phyloP scores from a whole-genome alignment of 331 rosid species.

The Spiraea crenata region DNA sequence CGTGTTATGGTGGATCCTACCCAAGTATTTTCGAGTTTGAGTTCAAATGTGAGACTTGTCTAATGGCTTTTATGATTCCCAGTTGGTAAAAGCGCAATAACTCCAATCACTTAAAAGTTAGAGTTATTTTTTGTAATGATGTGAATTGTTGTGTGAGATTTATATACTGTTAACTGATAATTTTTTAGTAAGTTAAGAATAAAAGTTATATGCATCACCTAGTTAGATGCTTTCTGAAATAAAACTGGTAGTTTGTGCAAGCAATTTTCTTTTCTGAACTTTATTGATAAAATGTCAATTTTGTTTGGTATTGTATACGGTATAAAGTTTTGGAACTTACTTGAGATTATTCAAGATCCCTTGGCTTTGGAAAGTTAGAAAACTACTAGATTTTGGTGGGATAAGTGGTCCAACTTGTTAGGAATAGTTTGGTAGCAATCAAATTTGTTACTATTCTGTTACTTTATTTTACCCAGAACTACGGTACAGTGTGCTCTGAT shows the following conservation, averaged over 20 bases:
- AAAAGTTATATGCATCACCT: background rate
- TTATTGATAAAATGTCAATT: too few species aligned
- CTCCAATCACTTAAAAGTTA: background rate
- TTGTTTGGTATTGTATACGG: background rate
- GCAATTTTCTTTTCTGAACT: background rate
- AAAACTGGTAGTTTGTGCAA: background rate
- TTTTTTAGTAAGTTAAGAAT: background rate
- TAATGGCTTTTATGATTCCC: background rate
- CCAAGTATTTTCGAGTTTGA: background rate
- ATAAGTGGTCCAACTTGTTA: background rate
- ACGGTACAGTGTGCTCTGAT: slow-evolving; percentile 14
- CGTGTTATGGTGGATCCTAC: background rate
- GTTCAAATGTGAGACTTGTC: too few species aligned
- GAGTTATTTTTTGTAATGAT: background rate
- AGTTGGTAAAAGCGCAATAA: background rate
- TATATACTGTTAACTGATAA: background rate
- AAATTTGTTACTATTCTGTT: background rate
- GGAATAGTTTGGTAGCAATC: background rate
- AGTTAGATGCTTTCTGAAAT: background rate
- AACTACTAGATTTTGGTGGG: background rate
- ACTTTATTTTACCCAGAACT: background rate
- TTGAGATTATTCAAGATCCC: background rate
- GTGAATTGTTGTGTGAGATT: background rate
- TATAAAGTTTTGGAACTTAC: background rate
- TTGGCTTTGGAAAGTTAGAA: background rate